These are phyloP conservation scores for Catunica adiposa DNA, from an alignment of 2,329 filamentous ascomycete genomes.

Conservation along the genomic window DNA sequence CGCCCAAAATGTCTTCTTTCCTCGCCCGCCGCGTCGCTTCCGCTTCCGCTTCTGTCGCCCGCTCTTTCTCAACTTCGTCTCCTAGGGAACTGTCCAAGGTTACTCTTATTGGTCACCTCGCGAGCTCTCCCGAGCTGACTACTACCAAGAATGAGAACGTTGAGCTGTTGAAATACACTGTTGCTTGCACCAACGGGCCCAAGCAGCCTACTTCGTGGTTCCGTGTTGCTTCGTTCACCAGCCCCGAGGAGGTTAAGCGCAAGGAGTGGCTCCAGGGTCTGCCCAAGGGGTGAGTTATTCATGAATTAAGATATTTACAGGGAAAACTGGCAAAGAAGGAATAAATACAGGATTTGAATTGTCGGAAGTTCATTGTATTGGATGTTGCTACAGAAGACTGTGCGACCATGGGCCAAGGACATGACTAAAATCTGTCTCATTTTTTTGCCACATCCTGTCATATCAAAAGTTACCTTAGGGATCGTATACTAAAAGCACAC, in stretches of 20 bases:
- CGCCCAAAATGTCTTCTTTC: constrained; percentile 28
- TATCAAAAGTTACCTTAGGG: not conserved
- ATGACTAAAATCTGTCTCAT: too few species aligned
- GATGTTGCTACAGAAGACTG: not conserved
- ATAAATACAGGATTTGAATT: not conserved
- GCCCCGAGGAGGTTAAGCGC: constrained; percentile 51
- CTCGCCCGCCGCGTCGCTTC: constrained; percentile 35
- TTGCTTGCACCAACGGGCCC: constrained; percentile 52
- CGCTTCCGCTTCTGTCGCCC: constrained; percentile 32
- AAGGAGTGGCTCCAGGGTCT: constrained; percentile 57
- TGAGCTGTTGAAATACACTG: constrained; percentile 59
- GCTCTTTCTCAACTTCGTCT: constrained; percentile 61
- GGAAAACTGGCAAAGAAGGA: not conserved
- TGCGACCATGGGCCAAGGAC: not conserved
- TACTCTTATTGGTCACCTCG: constrained; percentile 74
- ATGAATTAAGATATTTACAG: not conserved
- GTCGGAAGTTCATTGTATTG: not conserved
- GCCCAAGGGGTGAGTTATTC: constrained; percentile 62
- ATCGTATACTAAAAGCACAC: constrained; percentile 1
- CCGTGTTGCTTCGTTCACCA: constrained; percentile 53
- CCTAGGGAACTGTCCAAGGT: constrained; percentile 57
- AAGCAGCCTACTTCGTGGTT: constrained; percentile 76
- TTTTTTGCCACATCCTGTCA: not conserved
- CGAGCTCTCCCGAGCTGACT: constrained; percentile 57
- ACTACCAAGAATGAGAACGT: constrained; percentile 47